phyloP scores from a whole-genome alignment of 2,329 filamentous ascomycete species.

The Calonectria hongkongensis region DNA sequence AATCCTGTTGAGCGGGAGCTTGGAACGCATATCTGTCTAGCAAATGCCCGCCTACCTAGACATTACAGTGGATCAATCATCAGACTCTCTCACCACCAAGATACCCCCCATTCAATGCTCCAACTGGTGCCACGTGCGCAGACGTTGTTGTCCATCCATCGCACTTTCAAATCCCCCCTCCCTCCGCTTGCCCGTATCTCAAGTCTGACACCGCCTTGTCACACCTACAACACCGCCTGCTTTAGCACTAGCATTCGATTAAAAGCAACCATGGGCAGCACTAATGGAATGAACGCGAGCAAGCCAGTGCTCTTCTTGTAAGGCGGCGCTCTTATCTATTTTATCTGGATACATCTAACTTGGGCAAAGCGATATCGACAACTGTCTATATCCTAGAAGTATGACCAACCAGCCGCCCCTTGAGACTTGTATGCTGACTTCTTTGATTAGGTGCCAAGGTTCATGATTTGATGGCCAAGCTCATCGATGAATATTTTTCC shows the following conservation, averaged over 20 bases:
- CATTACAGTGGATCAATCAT: slow-evolving; percentile 39
- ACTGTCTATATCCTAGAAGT: slow-evolving; percentile 96
- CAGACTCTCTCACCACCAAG: slow-evolving; percentile 32
- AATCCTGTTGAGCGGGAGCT: not conserved
- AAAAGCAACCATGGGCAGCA: slow-evolving; percentile 56
- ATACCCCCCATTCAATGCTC: slow-evolving; percentile 48
- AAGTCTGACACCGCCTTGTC: slow-evolving; percentile 41
- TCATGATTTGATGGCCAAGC: slow-evolving; percentile 88
- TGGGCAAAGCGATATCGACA: slow-evolving; percentile 92
- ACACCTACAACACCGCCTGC: slow-evolving; percentile 34
- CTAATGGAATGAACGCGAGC: slow-evolving; percentile 58
- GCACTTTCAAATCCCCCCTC: slow-evolving; percentile 39
- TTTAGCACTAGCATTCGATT: slow-evolving; percentile 34
- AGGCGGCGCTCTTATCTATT: slow-evolving; percentile 31
- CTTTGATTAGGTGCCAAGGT: slow-evolving; percentile 80
- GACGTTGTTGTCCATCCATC: slow-evolving; percentile 44
- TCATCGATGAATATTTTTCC: slow-evolving; percentile 81
- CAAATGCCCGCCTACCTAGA: slow-evolving; percentile 35
- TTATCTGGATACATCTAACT: slow-evolving; percentile 36
- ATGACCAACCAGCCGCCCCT: slow-evolving; percentile 53
- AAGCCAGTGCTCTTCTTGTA: slow-evolving; percentile 68
- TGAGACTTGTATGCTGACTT: slow-evolving; percentile 35
- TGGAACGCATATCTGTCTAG: slow-evolving; percentile 18
- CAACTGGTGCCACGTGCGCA: slow-evolving; percentile 50
- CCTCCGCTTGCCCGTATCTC: slow-evolving; percentile 41